Evolutionary conservation across 441 rosid genomes (phyloP).

Genomic region (Populus hybrid): DNA sequence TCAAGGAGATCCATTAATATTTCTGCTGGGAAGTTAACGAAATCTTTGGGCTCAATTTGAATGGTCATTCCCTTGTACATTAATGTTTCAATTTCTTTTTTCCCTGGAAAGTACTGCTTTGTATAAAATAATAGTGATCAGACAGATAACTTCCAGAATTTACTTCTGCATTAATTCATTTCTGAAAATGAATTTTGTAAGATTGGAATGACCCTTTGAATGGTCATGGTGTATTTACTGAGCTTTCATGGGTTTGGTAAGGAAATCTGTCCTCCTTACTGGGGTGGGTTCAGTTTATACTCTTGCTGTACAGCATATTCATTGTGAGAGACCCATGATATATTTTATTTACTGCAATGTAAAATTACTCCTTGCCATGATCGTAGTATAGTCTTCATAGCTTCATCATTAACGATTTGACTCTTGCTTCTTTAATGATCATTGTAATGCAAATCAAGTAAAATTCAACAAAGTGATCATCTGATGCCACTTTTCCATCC

Average conservation of each 20-base stretch:
- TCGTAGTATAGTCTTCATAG: background rate
- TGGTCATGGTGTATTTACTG: slow-evolving; percentile 6
- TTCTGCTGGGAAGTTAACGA: too few species aligned
- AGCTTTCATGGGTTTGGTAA: too few species aligned
- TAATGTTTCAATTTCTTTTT: too few species aligned
- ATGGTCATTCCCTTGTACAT: too few species aligned
- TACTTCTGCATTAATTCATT: slow-evolving; percentile 29
- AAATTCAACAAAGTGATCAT: background rate
- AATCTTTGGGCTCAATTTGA: too few species aligned
- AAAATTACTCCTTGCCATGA: background rate
- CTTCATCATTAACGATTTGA: background rate
- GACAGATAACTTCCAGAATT: slow-evolving; percentile 47
- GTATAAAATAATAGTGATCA: slow-evolving; percentile 36
- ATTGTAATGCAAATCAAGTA: background rate
- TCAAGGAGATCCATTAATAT: too few species aligned
- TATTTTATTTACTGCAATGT: background rate
- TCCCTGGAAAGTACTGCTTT: background rate
- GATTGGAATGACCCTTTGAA: slow-evolving; percentile 8
- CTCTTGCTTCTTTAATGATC: background rate
- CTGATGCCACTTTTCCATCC: background rate
- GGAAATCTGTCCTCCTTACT: too few species aligned
- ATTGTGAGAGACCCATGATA: background rate
- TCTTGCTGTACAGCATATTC: background rate
- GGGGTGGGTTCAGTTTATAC: slow-evolving; percentile 15
- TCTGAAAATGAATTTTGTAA: slow-evolving; percentile 17